Conservation (phyloP, 805 yeast genomes). For the Starmera quercuum region DNA sequence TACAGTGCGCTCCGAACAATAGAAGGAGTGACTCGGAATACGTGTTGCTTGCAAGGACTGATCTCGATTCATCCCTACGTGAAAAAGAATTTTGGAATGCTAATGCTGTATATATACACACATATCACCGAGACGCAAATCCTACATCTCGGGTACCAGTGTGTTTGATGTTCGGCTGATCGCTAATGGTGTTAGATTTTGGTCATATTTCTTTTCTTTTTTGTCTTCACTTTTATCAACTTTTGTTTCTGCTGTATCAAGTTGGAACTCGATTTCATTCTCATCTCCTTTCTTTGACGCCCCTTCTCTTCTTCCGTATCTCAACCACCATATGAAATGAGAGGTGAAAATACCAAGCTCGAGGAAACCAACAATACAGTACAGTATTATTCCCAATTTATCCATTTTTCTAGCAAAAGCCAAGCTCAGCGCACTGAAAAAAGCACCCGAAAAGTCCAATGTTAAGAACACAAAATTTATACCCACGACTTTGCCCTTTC, state of each 20-base stretch:
- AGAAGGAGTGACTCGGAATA: too few species aligned
- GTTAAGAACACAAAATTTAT: conserved; percentile 73
- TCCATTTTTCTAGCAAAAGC: conserved; percentile 63
- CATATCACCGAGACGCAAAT: background rate
- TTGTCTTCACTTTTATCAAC: background rate
- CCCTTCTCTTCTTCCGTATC: conserved; percentile 24
- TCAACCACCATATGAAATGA: conserved; percentile 62
- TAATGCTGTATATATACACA: too few species aligned
- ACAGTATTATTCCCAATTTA: conserved; percentile 71
- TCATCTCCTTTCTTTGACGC: background rate
- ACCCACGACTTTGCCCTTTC: conserved; percentile 82
- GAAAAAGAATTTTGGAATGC: too few species aligned
- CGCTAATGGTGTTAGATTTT: too few species aligned
- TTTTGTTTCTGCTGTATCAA: background rate
- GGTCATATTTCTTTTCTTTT: background rate
- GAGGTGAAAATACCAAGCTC: conserved; percentile 73
- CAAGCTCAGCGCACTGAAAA: conserved; percentile 62
- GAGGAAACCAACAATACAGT: conserved; percentile 61
- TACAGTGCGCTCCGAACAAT: too few species aligned
- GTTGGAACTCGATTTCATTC: too few species aligned
- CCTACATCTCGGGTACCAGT: too few species aligned
- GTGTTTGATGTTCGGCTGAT: background rate
- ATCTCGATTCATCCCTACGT: too few species aligned
- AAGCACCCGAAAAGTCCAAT: conserved; percentile 77
- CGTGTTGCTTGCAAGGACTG: too few species aligned